Conservation (phyloP, 176 grass and related monocot species). For the Triticum dicoccoides region DNA sequence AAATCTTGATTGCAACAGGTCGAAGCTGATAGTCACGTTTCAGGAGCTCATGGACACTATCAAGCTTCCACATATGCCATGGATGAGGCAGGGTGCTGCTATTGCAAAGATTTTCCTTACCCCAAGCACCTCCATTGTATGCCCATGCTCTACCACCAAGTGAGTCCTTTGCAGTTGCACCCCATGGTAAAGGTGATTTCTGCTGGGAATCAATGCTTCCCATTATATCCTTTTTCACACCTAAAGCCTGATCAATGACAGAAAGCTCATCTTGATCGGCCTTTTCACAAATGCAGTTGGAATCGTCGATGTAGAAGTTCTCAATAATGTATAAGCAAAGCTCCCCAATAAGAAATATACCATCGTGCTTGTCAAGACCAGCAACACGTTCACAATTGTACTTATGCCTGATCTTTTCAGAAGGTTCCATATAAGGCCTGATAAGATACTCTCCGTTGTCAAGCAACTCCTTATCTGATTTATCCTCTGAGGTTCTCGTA, state of each 20-base stretch:
- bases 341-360: slow-evolving; percentile 98
- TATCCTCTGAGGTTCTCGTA: slow-evolving; percentile 72
- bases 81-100: slow-evolving; percentile 85
- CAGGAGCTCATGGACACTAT: slow-evolving; percentile 94
- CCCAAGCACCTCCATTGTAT: slow-evolving; percentile 97
- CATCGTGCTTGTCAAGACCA: slow-evolving; percentile 94
- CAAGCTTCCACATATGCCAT: slow-evolving; percentile 99
- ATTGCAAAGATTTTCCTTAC: slow-evolving; percentile 87
- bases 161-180: slow-evolving; percentile 44
- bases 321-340: slow-evolving; percentile 95
- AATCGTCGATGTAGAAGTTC: slow-evolving; percentile 96
- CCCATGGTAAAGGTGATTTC: slow-evolving; percentile 71
- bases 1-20: slow-evolving; percentile 96
- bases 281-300: slow-evolving; percentile 95
- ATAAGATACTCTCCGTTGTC: slow-evolving; percentile 99
- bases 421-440: slow-evolving; percentile 93
- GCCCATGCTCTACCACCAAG: slow-evolving; percentile 96
- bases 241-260: slow-evolving; percentile 97
- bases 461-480: slow-evolving; percentile 83
- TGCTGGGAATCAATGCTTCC: slow-evolving; percentile 70
- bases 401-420: slow-evolving; percentile 83
- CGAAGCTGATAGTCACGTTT: slow-evolving; percentile 99
- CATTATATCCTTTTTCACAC: slow-evolving; percentile 91
- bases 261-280: slow-evolving; percentile 85
- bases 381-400: slow-evolving; percentile 98